These are phyloP conservation scores for Diutina sp. DNA, from an alignment of 1,139 yeast species.

Conservation along the genomic window DNA sequence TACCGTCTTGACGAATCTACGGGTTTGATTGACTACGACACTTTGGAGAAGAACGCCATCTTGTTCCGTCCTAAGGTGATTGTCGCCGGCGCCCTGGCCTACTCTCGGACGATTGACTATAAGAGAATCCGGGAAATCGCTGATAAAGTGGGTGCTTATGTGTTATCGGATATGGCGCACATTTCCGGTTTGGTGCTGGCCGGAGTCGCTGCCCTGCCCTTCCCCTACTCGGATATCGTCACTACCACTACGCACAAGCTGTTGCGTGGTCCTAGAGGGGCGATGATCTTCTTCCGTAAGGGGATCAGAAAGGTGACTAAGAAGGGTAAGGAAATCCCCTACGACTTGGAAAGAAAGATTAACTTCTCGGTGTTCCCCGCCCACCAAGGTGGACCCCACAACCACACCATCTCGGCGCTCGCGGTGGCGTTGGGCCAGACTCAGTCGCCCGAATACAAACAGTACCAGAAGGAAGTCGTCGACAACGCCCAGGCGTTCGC, in stretches of 20 bases:
- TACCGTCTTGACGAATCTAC: constrained; percentile 86
- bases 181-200: constrained; percentile 94
- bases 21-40: constrained; percentile 91
- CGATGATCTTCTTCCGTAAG: constrained; percentile 96
- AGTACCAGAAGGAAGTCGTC: constrained; percentile 80
- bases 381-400: constrained; percentile 99
- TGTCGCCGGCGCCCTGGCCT: constrained; percentile 97
- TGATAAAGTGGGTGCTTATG: constrained; percentile 91
- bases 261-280: constrained; percentile 98
- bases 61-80: constrained; percentile 90
- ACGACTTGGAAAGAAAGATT: constrained; percentile 89
- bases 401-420: constrained; percentile 94
- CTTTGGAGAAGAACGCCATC: constrained; percentile 78
- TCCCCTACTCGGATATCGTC: constrained; percentile 92
- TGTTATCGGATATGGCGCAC: constrained; percentile 97
- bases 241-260: constrained; percentile 98
- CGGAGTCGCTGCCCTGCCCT: constrained; percentile 92
- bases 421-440: constrained; percentile 97
- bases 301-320: constrained; percentile 85
- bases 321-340: constrained; percentile 80
- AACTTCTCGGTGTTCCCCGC: constrained; percentile 99
- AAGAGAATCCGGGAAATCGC: constrained; percentile 94
- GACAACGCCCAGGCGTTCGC: constrained; percentile 84
- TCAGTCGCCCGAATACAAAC: constrained; percentile 78
- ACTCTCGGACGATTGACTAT: constrained; percentile 90